A percentile compares a stretch with the other conserved stretches of the same genome.
phyloP scores from a whole-genome alignment of 441 rosid species.

The Omphalea diandra region DNA sequence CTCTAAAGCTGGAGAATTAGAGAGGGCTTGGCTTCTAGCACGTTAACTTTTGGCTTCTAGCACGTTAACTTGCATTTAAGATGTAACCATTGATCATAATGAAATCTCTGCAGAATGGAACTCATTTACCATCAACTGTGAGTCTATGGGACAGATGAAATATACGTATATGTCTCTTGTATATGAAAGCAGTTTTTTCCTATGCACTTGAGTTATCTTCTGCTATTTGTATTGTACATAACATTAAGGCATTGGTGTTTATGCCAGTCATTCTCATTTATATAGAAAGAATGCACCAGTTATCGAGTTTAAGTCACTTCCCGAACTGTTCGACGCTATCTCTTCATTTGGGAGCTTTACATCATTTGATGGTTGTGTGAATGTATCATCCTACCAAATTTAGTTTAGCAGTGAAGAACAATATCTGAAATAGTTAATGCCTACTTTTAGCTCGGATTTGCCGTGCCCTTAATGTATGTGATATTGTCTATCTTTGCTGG shows the following conservation, averaged over 20 bases:
- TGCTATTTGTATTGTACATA: constrained; percentile 14
- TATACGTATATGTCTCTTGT: constrained; percentile 3
- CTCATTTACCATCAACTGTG: background rate
- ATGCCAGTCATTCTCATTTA: constrained; percentile 8
- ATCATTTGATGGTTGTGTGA: no score
- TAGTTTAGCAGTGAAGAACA: no score
- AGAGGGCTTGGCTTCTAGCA: no score
- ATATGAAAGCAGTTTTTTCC: constrained; percentile 14
- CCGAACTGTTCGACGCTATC: background rate
- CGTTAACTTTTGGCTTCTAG: no score
- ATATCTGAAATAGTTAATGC: no score
- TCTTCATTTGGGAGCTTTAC: background rate
- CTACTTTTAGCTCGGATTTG: no score
- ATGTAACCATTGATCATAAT: background rate
- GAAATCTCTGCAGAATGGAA: background rate
- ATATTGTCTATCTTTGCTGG: background rate
- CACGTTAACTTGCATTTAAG: constrained; percentile 4
- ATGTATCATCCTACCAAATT: no score
- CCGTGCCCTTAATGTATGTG: background rate
- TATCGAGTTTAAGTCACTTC: background rate
- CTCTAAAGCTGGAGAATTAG: background rate
- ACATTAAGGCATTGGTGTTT: constrained; percentile 7
- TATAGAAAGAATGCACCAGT: background rate
- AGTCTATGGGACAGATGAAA: background rate
- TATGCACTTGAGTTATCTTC: background rate